Conservation (phyloP, 305 asterid genomes). For the Fraxinus latifolia region DNA sequence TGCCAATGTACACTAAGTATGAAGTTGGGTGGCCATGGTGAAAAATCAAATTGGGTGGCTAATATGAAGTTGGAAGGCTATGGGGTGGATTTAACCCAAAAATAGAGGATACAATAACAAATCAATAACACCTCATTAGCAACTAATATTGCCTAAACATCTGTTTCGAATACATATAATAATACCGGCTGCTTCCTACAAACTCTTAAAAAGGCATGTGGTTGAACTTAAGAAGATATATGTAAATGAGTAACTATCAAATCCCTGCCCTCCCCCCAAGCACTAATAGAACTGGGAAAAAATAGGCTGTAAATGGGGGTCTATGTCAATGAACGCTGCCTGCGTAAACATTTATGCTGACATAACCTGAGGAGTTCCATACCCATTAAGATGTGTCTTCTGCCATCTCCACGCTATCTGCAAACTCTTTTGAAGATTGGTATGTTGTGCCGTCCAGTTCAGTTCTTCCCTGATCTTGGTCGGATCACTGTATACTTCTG, state of each 20-base stretch:
- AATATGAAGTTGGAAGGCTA: too few relatives aligned
- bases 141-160: constrained; percentile 34
- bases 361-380: constrained; percentile 41
- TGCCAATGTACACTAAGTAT: too few relatives aligned
- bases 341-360: constrained; percentile 31
- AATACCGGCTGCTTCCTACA: constrained; percentile 18
- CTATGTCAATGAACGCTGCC: constrained; percentile 31
- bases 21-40: too few relatives aligned
- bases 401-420: constrained; percentile 94
- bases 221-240: constrained; percentile 21
- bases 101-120: constrained; percentile 14
- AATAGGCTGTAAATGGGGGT: constrained; percentile 25
- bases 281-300: constrained; percentile 8
- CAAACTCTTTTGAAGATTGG: constrained; percentile 68
- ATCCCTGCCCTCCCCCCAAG: constrained; percentile 10
- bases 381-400: constrained; percentile 70
- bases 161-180: constrained; percentile 25
- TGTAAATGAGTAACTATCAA: constrained; percentile 34
- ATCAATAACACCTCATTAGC: constrained; percentile 23
- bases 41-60: too few relatives aligned
- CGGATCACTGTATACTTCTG: constrained; percentile 88
- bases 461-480: constrained; percentile 60
- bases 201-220: constrained; percentile 23
- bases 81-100: not conserved
- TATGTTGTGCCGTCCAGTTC: constrained; percentile 80